phyloP scores from a whole-genome alignment of 2,329 filamentous ascomycete species.

The Exserohilum rostratum region DNA sequence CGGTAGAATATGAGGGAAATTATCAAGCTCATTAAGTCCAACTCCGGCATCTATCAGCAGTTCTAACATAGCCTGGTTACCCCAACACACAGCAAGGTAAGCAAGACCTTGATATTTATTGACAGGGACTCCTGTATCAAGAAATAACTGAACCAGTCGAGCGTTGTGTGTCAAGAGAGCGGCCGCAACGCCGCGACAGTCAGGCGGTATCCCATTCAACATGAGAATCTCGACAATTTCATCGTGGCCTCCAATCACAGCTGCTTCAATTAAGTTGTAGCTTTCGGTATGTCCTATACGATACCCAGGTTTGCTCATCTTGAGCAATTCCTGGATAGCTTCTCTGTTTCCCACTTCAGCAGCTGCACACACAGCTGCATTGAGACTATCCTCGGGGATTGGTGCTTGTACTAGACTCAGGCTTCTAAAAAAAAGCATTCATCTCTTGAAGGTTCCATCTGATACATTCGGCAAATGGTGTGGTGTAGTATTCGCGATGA shows the following conservation, averaged over 20 bases:
- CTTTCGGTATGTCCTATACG: too few species aligned
- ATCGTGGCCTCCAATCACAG: neutral
- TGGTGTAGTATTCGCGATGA: rapidly evolving
- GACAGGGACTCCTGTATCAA: neutral
- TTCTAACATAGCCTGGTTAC: neutral
- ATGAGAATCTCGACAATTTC: neutral
- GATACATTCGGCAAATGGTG: neutral
- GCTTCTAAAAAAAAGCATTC: neutral
- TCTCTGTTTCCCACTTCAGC: neutral
- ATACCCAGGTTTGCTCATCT: neutral
- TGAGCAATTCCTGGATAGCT: neutral
- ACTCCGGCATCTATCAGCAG: neutral
- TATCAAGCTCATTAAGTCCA: neutral
- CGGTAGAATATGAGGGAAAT: neutral
- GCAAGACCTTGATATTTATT: too few species aligned
- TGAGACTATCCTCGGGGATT: rapidly evolving
- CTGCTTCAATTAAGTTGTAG: neutral
- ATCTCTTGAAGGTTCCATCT: neutral
- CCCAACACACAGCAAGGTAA: neutral
- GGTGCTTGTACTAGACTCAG: neutral
- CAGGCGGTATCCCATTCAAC: neutral
- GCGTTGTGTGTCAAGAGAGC: neutral
- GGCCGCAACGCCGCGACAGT: neutral
- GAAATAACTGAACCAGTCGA: neutral
- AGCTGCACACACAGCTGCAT: neutral